Evolutionary conservation across 2,329 filamentous ascomycete species (phyloP).

Genomic region (Xylaria sp.): DNA sequence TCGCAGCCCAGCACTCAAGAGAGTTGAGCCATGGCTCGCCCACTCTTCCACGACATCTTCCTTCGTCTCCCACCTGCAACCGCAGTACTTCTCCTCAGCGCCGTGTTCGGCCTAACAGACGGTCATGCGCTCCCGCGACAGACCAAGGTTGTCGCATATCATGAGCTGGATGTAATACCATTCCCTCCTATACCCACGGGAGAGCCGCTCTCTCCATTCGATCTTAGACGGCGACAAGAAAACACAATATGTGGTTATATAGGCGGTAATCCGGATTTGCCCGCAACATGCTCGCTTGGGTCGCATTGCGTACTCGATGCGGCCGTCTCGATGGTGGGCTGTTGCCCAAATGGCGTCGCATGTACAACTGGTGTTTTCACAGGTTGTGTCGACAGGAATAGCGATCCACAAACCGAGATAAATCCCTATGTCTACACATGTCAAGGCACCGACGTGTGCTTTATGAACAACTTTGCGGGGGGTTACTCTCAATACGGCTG

Average conservation of each 20-base stretch:
- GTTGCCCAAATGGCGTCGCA: conserved; percentile 63
- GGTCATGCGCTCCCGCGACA: conserved; percentile 55
- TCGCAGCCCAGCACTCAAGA: conserved; percentile 24
- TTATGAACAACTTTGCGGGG: conserved; percentile 64
- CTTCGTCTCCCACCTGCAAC: conserved; percentile 52
- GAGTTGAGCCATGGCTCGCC: conserved; percentile 47
- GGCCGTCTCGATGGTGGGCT: conserved; percentile 62
- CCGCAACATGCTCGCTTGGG: conserved; percentile 66
- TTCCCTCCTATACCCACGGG: conserved; percentile 57
- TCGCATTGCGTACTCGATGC: conserved; percentile 68
- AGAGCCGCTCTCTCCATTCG: conserved; percentile 51
- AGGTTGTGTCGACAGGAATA: conserved; percentile 64
- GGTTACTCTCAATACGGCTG: conserved; percentile 68
- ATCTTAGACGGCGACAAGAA: conserved; percentile 54
- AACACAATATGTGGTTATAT: conserved; percentile 70
- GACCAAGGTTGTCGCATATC: conserved; percentile 52
- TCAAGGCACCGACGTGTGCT: conserved; percentile 62
- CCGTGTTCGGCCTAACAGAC: conserved; percentile 48
- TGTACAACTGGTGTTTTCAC: conserved; percentile 68
- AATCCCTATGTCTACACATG: conserved; percentile 69
- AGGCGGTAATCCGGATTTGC: conserved; percentile 60
- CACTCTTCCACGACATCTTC: conserved; percentile 49
- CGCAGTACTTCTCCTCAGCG: conserved; percentile 51
- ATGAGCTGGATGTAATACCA: conserved; percentile 53
- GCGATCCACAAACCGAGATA: conserved; percentile 59